Evolutionary conservation across 352 stramenopile species (phyloP).

Genomic region (Phytophthora boehmeriae): DNA sequence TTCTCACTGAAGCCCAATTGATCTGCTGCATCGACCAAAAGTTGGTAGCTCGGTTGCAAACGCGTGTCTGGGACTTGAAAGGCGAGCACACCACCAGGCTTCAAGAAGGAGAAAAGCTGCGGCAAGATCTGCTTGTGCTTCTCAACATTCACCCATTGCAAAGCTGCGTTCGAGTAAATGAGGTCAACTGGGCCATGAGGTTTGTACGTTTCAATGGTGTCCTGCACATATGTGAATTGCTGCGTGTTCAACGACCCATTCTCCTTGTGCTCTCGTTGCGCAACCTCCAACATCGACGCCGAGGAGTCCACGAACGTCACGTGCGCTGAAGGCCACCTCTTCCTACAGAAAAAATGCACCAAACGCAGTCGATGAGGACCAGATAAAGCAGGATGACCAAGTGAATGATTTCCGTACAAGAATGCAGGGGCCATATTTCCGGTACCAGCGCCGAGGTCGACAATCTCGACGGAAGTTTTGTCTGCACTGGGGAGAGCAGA

Average conservation of each 20-base stretch:
- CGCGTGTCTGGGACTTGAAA: slow-evolving; percentile 80
- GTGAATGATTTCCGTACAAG: slow-evolving; percentile 31
- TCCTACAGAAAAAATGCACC: slow-evolving; percentile 13
- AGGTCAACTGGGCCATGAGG: slow-evolving; percentile 52
- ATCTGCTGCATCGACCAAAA: slow-evolving; percentile 55
- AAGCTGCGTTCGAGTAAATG: slow-evolving; percentile 39
- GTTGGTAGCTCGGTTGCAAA: slow-evolving; percentile 52
- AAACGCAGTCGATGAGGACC: not conserved
- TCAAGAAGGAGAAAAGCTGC: slow-evolving; percentile 56
- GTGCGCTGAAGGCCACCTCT: slow-evolving; percentile 52
- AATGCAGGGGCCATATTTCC: slow-evolving; percentile 75
- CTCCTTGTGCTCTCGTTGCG: slow-evolving; percentile 40
- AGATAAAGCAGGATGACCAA: not conserved
- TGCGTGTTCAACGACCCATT: slow-evolving; percentile 25
- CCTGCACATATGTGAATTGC: slow-evolving; percentile 50
- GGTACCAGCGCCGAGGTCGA: slow-evolving; percentile 71
- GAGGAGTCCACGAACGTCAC: slow-evolving; percentile 76
- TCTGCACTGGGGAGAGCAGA: slow-evolving; percentile 22
- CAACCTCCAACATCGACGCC: slow-evolving; percentile 57
- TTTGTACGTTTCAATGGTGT: slow-evolving; percentile 60
- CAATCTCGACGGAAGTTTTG: slow-evolving; percentile 35
- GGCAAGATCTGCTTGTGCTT: slow-evolving; percentile 50
- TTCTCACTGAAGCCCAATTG: slow-evolving; percentile 40
- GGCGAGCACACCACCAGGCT: slow-evolving; percentile 65
- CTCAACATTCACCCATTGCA: slow-evolving; percentile 61